Evolutionary conservation across 1,139 yeast species (phyloP), one percentile per base, ranked within the genome.

Genomic region (Blastobotrys proliferans): DNA sequence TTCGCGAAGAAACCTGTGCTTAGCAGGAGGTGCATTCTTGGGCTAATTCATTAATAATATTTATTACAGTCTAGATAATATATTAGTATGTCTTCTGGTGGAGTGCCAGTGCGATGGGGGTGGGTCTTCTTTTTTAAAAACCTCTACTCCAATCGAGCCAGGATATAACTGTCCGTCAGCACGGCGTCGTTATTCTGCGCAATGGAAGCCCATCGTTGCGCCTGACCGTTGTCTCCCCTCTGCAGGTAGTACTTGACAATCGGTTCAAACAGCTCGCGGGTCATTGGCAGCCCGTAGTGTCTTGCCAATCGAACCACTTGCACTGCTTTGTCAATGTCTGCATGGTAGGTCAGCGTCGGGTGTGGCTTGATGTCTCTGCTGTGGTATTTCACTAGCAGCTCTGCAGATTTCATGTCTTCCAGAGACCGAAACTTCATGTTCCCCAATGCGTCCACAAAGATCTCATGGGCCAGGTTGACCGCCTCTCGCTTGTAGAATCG

Each of bases 21-120:
- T 92, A 28, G 96, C 97, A 1, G 97, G 90, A 11, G 97, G 98
- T 38, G 94, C 94, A 3, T 86, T 82, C 53, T 61, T 63, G 51
- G 74, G 72, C 28, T 74, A 51, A 24, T 6, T 27, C 6, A 13
- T 27, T 27, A 5, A n/a, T n/a, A n/a, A n/a, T n/a, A 5, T 27
- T 27, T 27, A 27, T 13, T 27, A 5, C 6, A 5, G 4, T 11
- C 16, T 6, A 16, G 13, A 16, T 30, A 6, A 13, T 13, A 14
- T 16, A 30, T 30, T 30, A 31, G 10, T 10, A 18, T 4, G 8
- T 31, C 6, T 31, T 4, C 3, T 6, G 16, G 19, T 21, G 19
- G 4, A 31, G 19, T 31, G 34, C 8, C 22, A 11, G 16, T 10
- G 5, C n/a, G n/a, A n/a, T n/a, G n/a, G n/a, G n/a, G n/a, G n/a